Evolutionary conservation across 169 alveolate genomes (phyloP).

Genomic region (Blepharisma undulans): DNA sequence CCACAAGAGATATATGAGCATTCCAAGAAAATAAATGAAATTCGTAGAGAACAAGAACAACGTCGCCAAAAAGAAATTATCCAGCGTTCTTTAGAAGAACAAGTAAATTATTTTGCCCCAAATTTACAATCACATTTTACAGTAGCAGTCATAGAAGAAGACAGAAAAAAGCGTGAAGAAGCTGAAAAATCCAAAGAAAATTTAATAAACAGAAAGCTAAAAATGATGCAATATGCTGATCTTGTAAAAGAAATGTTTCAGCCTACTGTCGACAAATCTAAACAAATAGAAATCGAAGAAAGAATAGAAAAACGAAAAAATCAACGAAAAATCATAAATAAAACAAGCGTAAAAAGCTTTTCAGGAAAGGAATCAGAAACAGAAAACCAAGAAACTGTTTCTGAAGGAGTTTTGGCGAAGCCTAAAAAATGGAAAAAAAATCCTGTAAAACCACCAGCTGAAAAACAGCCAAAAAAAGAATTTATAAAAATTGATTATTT

Average conservation of each 20-base stretch:
- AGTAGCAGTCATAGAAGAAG: slow-evolving; percentile 28
- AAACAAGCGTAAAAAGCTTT: background rate
- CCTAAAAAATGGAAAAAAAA: background rate
- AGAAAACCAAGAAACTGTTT: background rate
- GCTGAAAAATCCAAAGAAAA: background rate
- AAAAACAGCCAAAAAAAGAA: slow-evolving; percentile 12
- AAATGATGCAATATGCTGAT: background rate
- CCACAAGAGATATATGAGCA: slow-evolving; percentile 25
- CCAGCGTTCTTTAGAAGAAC: background rate
- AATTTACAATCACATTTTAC: background rate
- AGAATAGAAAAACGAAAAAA: background rate
- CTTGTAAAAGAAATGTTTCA: slow-evolving; percentile 41
- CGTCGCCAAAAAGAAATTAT: background rate
- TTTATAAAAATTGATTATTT: slow-evolving; percentile 5
- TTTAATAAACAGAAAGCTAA: background rate
- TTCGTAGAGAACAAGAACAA: slow-evolving; percentile 14
- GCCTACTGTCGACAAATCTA: slow-evolving; percentile 14
- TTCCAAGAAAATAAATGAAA: background rate
- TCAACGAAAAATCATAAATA: background rate
- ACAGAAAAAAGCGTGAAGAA: slow-evolving; percentile 18
- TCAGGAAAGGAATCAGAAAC: background rate
- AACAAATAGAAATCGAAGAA: background rate
- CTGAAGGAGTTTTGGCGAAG: background rate
- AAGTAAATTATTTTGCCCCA: background rate
- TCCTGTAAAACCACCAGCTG: background rate